Base-by-base conservation (phyloP, 768 basidiomycete genomes). In the Plicaturopsis crispa region DNA sequence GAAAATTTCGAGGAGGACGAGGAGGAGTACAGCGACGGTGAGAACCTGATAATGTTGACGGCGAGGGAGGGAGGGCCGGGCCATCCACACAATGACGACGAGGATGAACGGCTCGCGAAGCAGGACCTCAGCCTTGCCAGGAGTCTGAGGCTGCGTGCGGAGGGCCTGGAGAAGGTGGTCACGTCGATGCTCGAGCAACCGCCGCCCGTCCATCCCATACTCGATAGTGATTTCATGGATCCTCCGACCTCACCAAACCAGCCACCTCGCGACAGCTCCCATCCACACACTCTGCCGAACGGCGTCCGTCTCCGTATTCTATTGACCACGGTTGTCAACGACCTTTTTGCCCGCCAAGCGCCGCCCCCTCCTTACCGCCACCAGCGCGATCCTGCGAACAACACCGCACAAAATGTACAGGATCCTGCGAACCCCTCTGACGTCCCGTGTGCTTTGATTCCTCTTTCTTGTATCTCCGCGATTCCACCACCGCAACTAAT, bases 141-240 rank as follows among this genome's bases (percentile, higher is more conserved):
- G 18, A 66, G 55, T 36, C 70, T 88, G 23, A 68, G 83, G 39
- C 64, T 85, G 20, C 78, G 84, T 20, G 83, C 88, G 1, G 84
- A 89, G 46, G 80, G 82, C 10, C 69, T 90, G 14, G 88, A 90
- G 56, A 88, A 86, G 51, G 84, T 90, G 31, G 72, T 86, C 35
- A 77, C 73, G 1, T 71, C 79, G 32, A 88, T 90, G 84, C 73
- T 90, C 11, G 77, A 78, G 39, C 84, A 88, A 45, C 81, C 83
- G 0, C 86, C 86, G 2, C 72, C 75, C 1, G 58, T 77, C 10
- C 75, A 75, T 28, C 73, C 75, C 4, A 59, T 70, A 24, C 67
- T 72, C 30, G 74, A 71, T 23, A 77, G 77, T 19, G 78, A 75
- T 43, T 45, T 64, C 10, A 54, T 67, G 33, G 68, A 73, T 2